phyloP scores from a whole-genome alignment of 2,329 filamentous ascomycete species.

The Domatiomyces catenatus region DNA sequence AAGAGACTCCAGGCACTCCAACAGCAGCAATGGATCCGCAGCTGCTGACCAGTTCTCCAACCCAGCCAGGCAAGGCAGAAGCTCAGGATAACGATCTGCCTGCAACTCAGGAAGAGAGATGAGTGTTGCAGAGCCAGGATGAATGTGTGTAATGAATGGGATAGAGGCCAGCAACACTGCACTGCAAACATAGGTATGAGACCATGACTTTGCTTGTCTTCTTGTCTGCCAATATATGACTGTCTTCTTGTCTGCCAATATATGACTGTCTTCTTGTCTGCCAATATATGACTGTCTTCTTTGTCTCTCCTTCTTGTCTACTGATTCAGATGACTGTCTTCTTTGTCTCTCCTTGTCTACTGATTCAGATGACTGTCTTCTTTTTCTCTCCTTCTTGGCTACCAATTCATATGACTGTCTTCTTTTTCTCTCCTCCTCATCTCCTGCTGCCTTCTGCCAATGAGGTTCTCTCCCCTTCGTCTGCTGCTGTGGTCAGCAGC shows the following conservation, averaged over 20 bases:
- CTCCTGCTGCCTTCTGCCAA: neutral
- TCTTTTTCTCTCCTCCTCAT: neutral
- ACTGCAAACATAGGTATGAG: constrained; percentile 1
- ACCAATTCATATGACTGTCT: too few species aligned
- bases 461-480: neutral
- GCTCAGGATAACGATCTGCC: neutral
- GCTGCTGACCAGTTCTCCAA: neutral
- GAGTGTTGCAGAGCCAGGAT: neutral
- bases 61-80: neutral
- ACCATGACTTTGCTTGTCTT: constrained; percentile 1
- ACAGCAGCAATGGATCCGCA: neutral
- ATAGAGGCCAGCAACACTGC: neutral
- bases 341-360: neutral
- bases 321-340: neutral
- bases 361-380: neutral
- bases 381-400: neutral
- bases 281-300: too few species aligned
- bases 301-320: neutral
- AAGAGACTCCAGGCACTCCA: neutral
- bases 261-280: too few species aligned
- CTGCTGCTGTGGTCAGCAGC: neutral
- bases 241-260: too few species aligned
- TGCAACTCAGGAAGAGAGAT: neutral
- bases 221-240: neutral
- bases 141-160: neutral